These are phyloP conservation scores for Malassezia caprae DNA, from an alignment of 1,284 basidiomycete species.

Conservation along the genomic window DNA sequence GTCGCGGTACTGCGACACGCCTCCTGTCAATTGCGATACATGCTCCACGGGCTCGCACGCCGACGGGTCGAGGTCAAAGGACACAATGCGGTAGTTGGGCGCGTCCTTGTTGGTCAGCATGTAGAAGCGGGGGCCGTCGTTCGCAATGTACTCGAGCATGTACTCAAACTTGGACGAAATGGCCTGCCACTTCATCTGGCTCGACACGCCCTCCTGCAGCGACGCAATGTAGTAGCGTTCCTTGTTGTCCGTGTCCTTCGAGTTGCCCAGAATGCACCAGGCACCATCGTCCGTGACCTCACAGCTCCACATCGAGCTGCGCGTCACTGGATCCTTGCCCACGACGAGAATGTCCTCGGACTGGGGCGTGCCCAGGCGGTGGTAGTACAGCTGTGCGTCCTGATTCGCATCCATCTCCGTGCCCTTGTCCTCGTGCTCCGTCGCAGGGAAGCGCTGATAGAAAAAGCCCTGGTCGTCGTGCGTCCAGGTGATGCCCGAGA, in stretches of 20 bases:
- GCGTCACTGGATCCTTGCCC: slow-evolving; percentile 30
- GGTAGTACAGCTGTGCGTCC: slow-evolving; percentile 43
- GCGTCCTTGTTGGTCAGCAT: slow-evolving; percentile 44
- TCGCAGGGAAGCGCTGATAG: slow-evolving; percentile 40
- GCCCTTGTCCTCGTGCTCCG: slow-evolving; percentile 32
- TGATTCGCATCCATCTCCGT: slow-evolving; percentile 44
- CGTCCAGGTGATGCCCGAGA: slow-evolving; percentile 32
- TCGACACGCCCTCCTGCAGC: slow-evolving; percentile 20
- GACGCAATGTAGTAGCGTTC: slow-evolving; percentile 28
- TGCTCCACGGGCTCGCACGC: slow-evolving; percentile 25
- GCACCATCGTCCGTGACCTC: slow-evolving; percentile 37
- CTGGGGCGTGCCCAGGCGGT: slow-evolving; percentile 37
- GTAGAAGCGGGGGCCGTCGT: slow-evolving; percentile 40
- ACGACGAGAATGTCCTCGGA: slow-evolving; percentile 37
- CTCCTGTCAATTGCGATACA: slow-evolving; percentile 27
- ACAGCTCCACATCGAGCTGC: slow-evolving; percentile 35
- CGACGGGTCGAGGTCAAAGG: slow-evolving; percentile 22
- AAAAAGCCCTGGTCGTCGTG: slow-evolving; percentile 45
- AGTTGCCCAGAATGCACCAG: slow-evolving; percentile 32
- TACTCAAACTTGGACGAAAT: slow-evolving; percentile 36
- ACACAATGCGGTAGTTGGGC: slow-evolving; percentile 39
- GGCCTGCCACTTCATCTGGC: slow-evolving; percentile 33
- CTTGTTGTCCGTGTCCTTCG: slow-evolving; percentile 42
- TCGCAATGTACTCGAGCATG: slow-evolving; percentile 32
- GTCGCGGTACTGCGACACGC: slow-evolving; percentile 52